Evolutionary conservation across 331 rosid species (phyloP).

Genomic region (Phaseolus coccineus): DNA sequence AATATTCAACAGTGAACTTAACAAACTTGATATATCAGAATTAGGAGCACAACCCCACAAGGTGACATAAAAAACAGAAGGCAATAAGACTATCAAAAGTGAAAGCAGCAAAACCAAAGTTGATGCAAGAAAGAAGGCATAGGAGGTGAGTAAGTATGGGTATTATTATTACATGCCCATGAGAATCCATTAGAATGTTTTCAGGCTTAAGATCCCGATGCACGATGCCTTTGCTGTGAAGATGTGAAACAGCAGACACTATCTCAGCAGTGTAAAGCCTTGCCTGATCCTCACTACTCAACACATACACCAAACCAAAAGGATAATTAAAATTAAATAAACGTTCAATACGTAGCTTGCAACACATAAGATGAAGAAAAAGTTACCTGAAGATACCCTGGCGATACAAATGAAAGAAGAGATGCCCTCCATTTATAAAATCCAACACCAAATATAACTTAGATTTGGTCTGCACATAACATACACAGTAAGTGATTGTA

Average conservation of each 20-base stretch:
- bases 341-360: background rate
- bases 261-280: conserved; percentile 95
- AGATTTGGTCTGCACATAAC: conserved; percentile 68
- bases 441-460: conserved; percentile 92
- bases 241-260: conserved; percentile 93
- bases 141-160: conserved; percentile 33
- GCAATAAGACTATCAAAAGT: background rate
- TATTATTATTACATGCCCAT: conserved; percentile 86
- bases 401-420: conserved; percentile 84
- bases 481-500: background rate
- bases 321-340: conserved; percentile 45
- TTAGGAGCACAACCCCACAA: background rate
- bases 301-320: conserved; percentile 50
- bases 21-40: background rate
- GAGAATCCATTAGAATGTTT: conserved; percentile 87
- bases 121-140: conserved; percentile 32
- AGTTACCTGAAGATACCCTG: conserved; percentile 90
- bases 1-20: background rate
- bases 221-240: conserved; percentile 85
- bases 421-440: conserved; percentile 94
- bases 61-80: background rate
- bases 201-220: conserved; percentile 98
- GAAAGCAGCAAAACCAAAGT: background rate
- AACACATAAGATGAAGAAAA: background rate
- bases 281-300: conserved; percentile 97